A percentile compares a stretch with the other conserved stretches of the same genome.
Conservation (phyloP, 371 early-diverging fungal genomes). For the Caulochytrium protostelioides region DNA sequence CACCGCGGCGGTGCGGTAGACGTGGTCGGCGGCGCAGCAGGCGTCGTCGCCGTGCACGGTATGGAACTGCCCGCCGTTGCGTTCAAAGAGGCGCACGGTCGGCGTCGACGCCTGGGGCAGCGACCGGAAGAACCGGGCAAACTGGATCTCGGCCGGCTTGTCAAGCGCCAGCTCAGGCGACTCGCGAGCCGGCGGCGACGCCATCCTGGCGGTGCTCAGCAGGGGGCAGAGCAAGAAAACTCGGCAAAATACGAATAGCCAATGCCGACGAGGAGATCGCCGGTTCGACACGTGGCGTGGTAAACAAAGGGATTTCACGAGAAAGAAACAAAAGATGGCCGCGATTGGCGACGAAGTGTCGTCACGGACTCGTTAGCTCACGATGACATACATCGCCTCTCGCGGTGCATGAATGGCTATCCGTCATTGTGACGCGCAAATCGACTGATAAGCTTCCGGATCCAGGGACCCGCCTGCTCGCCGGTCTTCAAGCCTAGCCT, state of each 20-base stretch:
- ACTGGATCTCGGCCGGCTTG: constrained; percentile 8
- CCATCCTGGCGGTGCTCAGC: neutral
- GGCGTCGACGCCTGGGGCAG: constrained; percentile 9
- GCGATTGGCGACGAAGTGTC: neutral
- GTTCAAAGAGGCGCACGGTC: constrained; percentile 7
- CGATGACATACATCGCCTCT: too few relatives aligned
- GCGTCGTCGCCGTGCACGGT: constrained; percentile 80
- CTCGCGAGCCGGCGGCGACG: neutral
- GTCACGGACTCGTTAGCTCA: neutral
- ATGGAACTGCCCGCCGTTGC: constrained; percentile 36
- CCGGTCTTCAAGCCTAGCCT: too few relatives aligned
- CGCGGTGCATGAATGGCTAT: too few relatives aligned
- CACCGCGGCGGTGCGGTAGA: constrained; percentile 75
- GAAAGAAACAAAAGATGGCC: neutral
- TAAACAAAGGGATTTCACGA: constrained; percentile 3
- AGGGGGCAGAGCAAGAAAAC: constrained; percentile 1
- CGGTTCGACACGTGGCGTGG: neutral
- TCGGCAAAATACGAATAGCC: constrained; percentile 1
- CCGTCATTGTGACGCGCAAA: too few relatives aligned
- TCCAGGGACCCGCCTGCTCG: too few relatives aligned
- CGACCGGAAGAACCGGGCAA: constrained; percentile 6
- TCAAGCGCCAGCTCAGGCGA: constrained; percentile 1
- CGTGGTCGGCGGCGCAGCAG: constrained; percentile 45
- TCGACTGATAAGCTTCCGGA: too few relatives aligned
- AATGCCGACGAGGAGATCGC: neutral